phyloP scores from a whole-genome alignment of 768 basidiomycete species.

The Boletus reticuloceps region DNA sequence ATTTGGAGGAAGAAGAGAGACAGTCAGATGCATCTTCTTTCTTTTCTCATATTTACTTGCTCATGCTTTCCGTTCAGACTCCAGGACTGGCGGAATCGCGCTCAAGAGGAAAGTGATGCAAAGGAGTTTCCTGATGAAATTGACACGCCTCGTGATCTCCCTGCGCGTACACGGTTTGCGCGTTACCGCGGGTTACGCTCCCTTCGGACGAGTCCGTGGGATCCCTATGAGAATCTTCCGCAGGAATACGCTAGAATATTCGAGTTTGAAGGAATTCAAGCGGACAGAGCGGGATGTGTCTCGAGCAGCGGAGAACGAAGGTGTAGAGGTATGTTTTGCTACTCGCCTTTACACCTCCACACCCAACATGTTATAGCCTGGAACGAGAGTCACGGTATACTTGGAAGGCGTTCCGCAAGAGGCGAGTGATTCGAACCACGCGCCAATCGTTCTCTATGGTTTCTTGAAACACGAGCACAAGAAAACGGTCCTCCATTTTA shows the following conservation, averaged over 20 bases:
- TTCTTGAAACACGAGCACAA: slow-evolving; percentile 96
- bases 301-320: slow-evolving; percentile 64
- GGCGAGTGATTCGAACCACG: slow-evolving; percentile 35
- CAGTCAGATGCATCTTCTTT: slow-evolving; percentile 54
- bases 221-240: slow-evolving; percentile 94
- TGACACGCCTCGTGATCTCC: slow-evolving; percentile 84
- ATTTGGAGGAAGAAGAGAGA: slow-evolving; percentile 79
- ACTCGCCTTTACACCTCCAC: not conserved
- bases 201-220: slow-evolving; percentile 96
- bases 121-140: slow-evolving; percentile 93
- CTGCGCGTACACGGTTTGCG: slow-evolving; percentile 83
- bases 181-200: slow-evolving; percentile 89
- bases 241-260: slow-evolving; percentile 94
- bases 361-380: slow-evolving; percentile 50
- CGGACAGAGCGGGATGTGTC: slow-evolving; percentile 74
- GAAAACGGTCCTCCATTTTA: slow-evolving; percentile 87
- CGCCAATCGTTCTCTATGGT: slow-evolving; percentile 70
- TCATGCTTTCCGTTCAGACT: slow-evolving; percentile 43
- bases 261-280: slow-evolving; percentile 93
- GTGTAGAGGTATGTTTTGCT: slow-evolving; percentile 57
- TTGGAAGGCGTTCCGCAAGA: slow-evolving; percentile 73
- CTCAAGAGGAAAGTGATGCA: slow-evolving; percentile 78
- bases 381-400: slow-evolving; percentile 74
- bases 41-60: not conserved
- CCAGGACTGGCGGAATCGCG: slow-evolving; percentile 63